These are phyloP conservation scores for Pichia scutulata DNA, from an alignment of 805 yeast genomes.

Conservation along the genomic window DNA sequence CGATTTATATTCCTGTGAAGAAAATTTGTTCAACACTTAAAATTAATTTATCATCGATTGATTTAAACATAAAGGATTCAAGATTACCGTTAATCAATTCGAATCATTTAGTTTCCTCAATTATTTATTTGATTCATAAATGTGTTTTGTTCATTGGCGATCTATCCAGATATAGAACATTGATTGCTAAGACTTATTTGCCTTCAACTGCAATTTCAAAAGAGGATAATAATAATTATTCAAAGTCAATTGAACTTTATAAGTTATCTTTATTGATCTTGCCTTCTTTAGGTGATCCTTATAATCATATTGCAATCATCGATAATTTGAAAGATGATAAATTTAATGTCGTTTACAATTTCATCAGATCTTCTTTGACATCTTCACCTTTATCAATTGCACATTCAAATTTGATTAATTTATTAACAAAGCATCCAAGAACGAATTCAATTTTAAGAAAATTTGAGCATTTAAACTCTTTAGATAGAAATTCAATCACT, in stretches of 20 bases:
- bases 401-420: conserved; percentile 34
- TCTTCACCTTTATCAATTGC: conserved; percentile 44
- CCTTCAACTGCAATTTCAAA: conserved; percentile 27
- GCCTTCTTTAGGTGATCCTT: conserved; percentile 65
- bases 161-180: conserved; percentile 47
- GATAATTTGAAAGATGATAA: conserved; percentile 44
- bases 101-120: conserved; percentile 10
- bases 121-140: conserved; percentile 39
- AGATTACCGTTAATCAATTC: conserved; percentile 9
- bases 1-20: conserved; percentile 29
- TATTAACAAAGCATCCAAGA: conserved; percentile 30
- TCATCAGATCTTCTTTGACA: conserved; percentile 48
- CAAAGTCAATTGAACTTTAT: conserved; percentile 40
- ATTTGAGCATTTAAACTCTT: conserved; percentile 21
- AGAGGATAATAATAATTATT: conserved; percentile 33
- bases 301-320: conserved; percentile 51
- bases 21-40: conserved; percentile 24
- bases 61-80: background rate
- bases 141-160: conserved; percentile 50
- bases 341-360: conserved; percentile 43
- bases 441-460: conserved; percentile 22
- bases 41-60: conserved; percentile 8
- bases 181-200: conserved; percentile 38
- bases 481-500: conserved; percentile 23
- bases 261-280: conserved; percentile 46